Evolutionary conservation across 2,329 filamentous ascomycete genomes (phyloP).

Genomic region (Aspergillus terreus): DNA sequence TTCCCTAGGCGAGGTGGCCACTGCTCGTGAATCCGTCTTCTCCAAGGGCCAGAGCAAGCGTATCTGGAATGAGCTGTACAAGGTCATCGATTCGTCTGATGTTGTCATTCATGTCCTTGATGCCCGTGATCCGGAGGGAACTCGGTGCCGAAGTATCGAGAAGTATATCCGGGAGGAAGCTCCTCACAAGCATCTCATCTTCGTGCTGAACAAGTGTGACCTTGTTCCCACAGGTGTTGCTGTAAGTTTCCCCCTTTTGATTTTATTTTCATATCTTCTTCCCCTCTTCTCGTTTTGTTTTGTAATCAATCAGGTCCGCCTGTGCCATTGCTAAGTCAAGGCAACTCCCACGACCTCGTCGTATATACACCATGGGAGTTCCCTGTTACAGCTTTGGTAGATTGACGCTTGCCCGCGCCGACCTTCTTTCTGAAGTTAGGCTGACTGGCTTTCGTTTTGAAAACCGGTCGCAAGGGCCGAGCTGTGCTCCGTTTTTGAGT

Average conservation of each 20-base stretch:
- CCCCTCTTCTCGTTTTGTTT: conserved; percentile 15
- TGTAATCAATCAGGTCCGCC: conserved; percentile 21
- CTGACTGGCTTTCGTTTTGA: conserved; percentile 87
- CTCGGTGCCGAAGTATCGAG: conserved; percentile 82
- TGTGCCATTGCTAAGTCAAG: conserved; percentile 79
- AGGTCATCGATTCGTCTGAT: conserved; percentile 92
- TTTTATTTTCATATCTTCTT: conserved; percentile 1
- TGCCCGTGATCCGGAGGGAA: conserved; percentile 83
- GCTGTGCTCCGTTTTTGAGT: conserved; percentile 91
- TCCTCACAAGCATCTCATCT: conserved; percentile 91
- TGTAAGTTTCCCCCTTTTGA: conserved; percentile 62
- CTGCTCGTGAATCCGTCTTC: conserved; percentile 82
- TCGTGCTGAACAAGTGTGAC: conserved; percentile 88
- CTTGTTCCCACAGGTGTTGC: conserved; percentile 87
- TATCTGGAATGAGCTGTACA: conserved; percentile 96
- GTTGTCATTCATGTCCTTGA: conserved; percentile 94
- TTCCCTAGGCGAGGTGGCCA: conserved; percentile 45
- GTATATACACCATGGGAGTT: conserved; percentile 65
- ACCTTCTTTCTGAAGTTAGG: conserved; percentile 61
- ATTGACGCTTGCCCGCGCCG: conserved; percentile 72
- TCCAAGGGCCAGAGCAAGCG: conserved; percentile 91
- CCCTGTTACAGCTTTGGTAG: conserved; percentile 99
- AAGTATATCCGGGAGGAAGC: conserved; percentile 93
- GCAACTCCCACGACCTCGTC: conserved; percentile 61
- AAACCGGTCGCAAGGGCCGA: conserved; percentile 68